Conservation (phyloP, 495 filamentous ascomycete species). For the Podospora sp. region DNA sequence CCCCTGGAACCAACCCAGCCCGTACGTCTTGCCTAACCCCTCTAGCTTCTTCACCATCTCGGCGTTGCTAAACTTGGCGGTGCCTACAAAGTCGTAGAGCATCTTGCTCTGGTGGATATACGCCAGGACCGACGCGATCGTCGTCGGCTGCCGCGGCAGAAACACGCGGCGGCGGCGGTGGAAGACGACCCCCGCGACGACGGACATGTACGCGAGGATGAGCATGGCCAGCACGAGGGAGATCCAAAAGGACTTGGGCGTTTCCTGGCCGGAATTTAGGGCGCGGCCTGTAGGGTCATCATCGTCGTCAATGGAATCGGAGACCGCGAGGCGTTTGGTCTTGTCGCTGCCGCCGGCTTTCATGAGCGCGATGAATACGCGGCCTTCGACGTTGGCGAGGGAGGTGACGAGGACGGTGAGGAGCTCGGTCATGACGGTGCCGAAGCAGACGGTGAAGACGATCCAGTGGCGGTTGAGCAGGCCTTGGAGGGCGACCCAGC, state of each 20-base stretch:
- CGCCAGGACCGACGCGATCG: slow-evolving; percentile 70
- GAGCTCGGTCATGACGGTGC: slow-evolving; percentile 65
- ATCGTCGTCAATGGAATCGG: not conserved
- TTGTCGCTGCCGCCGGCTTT: not conserved
- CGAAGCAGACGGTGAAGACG: slow-evolving; percentile 62
- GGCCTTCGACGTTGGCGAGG: slow-evolving; percentile 60
- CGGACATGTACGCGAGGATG: slow-evolving; percentile 60
- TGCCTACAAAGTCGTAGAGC: slow-evolving; percentile 70
- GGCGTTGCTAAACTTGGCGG: slow-evolving; percentile 58
- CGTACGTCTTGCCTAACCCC: slow-evolving; percentile 62
- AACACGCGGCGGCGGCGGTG: slow-evolving; percentile 61
- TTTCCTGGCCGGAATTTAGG: slow-evolving; percentile 61
- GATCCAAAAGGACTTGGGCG: slow-evolving; percentile 59
- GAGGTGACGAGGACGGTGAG: slow-evolving; percentile 68
- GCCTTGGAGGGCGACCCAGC: slow-evolving; percentile 62
- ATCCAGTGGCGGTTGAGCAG: slow-evolving; percentile 64
- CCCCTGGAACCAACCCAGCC: slow-evolving; percentile 71
- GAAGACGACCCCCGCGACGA: slow-evolving; percentile 57
- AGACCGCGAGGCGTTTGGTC: slow-evolving; percentile 6
- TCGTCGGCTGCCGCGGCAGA: slow-evolving; percentile 70
- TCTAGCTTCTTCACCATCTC: slow-evolving; percentile 60
- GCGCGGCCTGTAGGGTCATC: slow-evolving; percentile 18
- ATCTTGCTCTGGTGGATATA: slow-evolving; percentile 76
- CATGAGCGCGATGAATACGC: slow-evolving; percentile 49
- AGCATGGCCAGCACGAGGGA: slow-evolving; percentile 58